A percentile compares a stretch with the other conserved stretches of the same genome.
These are phyloP conservation scores for Primulina huaijiensis DNA, from an alignment of 257 asterid genomes.

Conservation along the genomic window DNA sequence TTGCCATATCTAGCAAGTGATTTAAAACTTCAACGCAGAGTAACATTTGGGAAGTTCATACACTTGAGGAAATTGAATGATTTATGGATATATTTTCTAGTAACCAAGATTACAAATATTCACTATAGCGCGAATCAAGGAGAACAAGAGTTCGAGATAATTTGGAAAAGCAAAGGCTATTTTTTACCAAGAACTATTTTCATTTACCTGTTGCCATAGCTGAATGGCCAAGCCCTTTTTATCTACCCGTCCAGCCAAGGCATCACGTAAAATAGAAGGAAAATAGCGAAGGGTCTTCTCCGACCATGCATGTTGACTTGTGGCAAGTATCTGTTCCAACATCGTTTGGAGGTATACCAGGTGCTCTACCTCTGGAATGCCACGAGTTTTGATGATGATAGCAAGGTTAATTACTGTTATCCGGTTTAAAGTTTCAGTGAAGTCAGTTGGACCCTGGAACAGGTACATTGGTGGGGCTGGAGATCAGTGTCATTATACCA, in stretches of 20 bases:
- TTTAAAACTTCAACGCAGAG: neutral
- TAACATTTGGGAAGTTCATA: neutral
- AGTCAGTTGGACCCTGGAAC: slow-evolving; percentile 93
- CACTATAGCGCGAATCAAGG: neutral
- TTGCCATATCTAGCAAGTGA: neutral
- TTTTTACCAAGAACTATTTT: neutral
- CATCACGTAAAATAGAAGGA: slow-evolving; percentile 82
- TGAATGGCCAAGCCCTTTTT: slow-evolving; percentile 86
- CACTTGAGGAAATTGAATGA: neutral
- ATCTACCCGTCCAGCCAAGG: slow-evolving; percentile 76
- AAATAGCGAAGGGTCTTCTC: slow-evolving; percentile 90
- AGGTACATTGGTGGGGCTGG: slow-evolving; percentile 28
- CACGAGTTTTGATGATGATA: slow-evolving; percentile 90
- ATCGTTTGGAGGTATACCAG: slow-evolving; percentile 80
- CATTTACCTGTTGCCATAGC: slow-evolving; percentile 85
- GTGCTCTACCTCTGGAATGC: slow-evolving; percentile 91
- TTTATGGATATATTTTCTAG: neutral
- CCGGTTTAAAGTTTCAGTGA: slow-evolving; percentile 90
- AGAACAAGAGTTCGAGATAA: neutral
- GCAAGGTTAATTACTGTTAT: slow-evolving; percentile 79
- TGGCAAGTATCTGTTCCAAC: slow-evolving; percentile 89
- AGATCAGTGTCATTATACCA: slow-evolving; percentile 28
- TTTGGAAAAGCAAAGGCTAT: neutral
- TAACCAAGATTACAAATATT: neutral
- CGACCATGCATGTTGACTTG: slow-evolving; percentile 99